Evolutionary conservation across 2,329 filamentous ascomycete species (phyloP), one percentile per base, ranked within the genome.

Genomic region (Cryphonectria radicalis): DNA sequence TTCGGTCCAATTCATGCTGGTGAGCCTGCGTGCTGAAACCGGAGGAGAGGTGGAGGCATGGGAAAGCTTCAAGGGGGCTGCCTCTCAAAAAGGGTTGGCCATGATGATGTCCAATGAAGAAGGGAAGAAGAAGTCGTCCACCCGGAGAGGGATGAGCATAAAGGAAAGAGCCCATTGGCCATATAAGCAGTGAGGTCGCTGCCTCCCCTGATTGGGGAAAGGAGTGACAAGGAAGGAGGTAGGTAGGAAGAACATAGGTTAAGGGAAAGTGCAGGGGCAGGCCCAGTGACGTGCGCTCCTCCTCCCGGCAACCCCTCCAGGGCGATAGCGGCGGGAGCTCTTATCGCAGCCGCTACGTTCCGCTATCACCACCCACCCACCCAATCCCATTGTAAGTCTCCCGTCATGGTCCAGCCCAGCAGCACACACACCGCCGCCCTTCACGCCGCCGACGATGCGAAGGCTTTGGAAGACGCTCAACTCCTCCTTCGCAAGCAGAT

Each of bases 1-100:
- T 73, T 85, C 84, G 3, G 84, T 86, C 84, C 84, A 86, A 75
- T 86, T 86, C 84, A 86, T 86, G 68, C 28, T 68, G 55, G 60
- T 28, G 42, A 50, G 40, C 2, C 6, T 43, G n/a, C 1, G 11
- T 62, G 19, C 35, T 42, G 3, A 28, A 42, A 62, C 25, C 8
- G 4, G 35, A 28, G 25, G n/a, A 7, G n/a, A 32, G 25, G 17
- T 46, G 63, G 37, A 25, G 8, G 14, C 25, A 32, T 28, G 53
- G 32, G 3, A 65, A 43, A 14, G 22, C n/a, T 14, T 57, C 13
- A 4, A 32, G n/a, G n/a, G n/a, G n/a, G n/a, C n/a, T n/a, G n/a
- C n/a, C n/a, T n/a, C n/a, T n/a, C n/a, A n/a, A 25, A 11, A 10
- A 4, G 19, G 22, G 22, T 28, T 14, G 25, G 25, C 11, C 25